Base-by-base conservation (phyloP, 768 basidiomycete genomes). In the Pulveroboletus sp. region DNA sequence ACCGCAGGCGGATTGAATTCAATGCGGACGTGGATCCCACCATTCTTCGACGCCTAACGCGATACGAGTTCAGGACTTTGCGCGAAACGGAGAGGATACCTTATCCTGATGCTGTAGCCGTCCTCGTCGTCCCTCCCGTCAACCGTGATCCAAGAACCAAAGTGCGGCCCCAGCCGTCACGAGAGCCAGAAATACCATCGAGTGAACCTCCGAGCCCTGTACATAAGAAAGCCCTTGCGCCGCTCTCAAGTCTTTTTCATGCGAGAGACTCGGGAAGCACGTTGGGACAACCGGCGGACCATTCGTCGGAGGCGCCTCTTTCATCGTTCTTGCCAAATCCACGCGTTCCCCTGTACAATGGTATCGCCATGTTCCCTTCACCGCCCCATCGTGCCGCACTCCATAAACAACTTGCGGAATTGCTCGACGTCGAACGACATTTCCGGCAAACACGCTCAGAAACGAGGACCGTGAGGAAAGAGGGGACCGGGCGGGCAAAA, bases 291-390 rank as follows among this genome's bases (percentile, higher is more conserved):
- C 33, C 39, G 2, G 27, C 4, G 13, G 7, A 47, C 1, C 5
- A 43, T 13, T 21, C 50, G 19, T 45, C 45, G 5, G 63, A 59
- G 8, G 37, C 45, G 13, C 24, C 43, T 9, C 29, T 45, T 19
- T 59, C 66, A 3, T 51, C 53, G 4, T 50, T 65, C 40, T 49
- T 75, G 14, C 67, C 76, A 0, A 50, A 45, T 11, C 54, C 67
- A 16, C 57, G 62, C 31, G 58, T 85, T n/a, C 90, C 90, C 5
- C 59, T 84, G 19, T 91, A 90, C 60, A 82, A 91, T 57, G 80
- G 82, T 3, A 50, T 80, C 19, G 36, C 82, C 1, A 65, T 88
- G 45, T 89, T 90, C 57, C 87, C 87, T 2, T 74, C 72, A 33
- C 70, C 69, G 24, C 55, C 72, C 1, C 85, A 90, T 53, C 81